These are phyloP conservation scores for Penicillium antarcticum DNA, from an alignment of 495 filamentous ascomycete species.

Conservation along the genomic window DNA sequence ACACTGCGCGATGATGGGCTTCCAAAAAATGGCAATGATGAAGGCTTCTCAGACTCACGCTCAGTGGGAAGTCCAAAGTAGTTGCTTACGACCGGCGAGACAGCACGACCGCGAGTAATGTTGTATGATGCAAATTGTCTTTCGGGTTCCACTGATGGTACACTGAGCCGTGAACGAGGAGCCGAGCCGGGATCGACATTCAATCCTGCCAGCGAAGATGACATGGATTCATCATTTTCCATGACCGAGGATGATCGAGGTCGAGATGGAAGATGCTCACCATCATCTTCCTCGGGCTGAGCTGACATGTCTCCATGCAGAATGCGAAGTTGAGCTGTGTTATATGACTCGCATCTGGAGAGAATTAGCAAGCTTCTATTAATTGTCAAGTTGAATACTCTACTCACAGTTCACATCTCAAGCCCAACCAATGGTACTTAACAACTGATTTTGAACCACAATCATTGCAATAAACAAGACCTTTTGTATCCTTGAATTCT, in stretches of 20 bases:
- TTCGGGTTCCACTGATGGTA: constrained; percentile 23
- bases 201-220: constrained; percentile 24
- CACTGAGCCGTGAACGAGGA: constrained; percentile 25
- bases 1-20: constrained; percentile 26
- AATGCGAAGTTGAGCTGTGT: constrained; percentile 72
- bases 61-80: constrained; percentile 46
- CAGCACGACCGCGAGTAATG: constrained; percentile 38
- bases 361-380: constrained; percentile 13
- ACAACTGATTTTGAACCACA: constrained; percentile 82
- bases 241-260: constrained; percentile 28
- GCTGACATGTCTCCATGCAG: constrained; percentile 38
- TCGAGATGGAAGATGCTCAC: constrained; percentile 13
- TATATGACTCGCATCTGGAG: constrained; percentile 70
- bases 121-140: constrained; percentile 33
- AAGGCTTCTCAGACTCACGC: constrained; percentile 30
- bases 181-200: constrained; percentile 33
- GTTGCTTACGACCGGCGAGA: constrained; percentile 38
- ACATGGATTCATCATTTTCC: constrained; percentile 20
- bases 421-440: constrained; percentile 89
- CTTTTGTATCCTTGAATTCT: constrained; percentile 75
- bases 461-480: constrained; percentile 88
- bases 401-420: constrained; percentile 75
- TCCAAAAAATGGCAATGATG: constrained; percentile 36
- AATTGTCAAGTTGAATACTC: background rate
- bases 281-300: constrained; percentile 22